A percentile compares a stretch with the other conserved stretches of the same genome.
phyloP scores from a whole-genome alignment of 2,329 filamentous ascomycete genomes.

The Monosporascus sp. region DNA sequence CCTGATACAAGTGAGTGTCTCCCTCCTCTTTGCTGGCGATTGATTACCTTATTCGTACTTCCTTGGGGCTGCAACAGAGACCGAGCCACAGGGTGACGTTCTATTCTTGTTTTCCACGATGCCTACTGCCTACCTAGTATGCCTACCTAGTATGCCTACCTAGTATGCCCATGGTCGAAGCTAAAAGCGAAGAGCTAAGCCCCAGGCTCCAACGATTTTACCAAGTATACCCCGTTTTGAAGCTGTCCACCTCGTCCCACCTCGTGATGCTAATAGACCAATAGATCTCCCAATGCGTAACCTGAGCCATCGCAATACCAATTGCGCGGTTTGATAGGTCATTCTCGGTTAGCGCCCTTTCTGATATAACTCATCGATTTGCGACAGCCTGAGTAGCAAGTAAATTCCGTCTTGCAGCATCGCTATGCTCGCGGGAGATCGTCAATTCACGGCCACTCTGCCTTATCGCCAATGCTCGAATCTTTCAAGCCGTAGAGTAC shows the following conservation, averaged over 20 bases:
- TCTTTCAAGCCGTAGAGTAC: not conserved
- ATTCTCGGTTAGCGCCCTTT: not conserved
- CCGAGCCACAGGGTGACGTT: not conserved
- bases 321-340: not conserved
- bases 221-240: not conserved
- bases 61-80: not conserved
- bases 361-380: not conserved
- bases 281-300: not conserved
- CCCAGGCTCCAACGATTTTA: not conserved
- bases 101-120: not conserved
- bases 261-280: not conserved
- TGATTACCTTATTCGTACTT: not conserved
- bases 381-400: not conserved
- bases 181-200: not conserved
- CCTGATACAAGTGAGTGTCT: not conserved
- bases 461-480: not conserved
- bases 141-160: not conserved
- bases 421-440: not conserved
- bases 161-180: not conserved
- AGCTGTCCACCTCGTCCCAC: not conserved
- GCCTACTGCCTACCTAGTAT: not conserved
- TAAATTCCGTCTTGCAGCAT: too few relatives aligned
- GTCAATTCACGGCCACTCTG: not conserved
- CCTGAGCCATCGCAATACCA: not conserved
- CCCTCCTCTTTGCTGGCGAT: not conserved